Percentiles rank a stretch among this genome's conserved stretches.
phyloP scores from a whole-genome alignment of 148 eudicot species.

The Rheum nobile region DNA sequence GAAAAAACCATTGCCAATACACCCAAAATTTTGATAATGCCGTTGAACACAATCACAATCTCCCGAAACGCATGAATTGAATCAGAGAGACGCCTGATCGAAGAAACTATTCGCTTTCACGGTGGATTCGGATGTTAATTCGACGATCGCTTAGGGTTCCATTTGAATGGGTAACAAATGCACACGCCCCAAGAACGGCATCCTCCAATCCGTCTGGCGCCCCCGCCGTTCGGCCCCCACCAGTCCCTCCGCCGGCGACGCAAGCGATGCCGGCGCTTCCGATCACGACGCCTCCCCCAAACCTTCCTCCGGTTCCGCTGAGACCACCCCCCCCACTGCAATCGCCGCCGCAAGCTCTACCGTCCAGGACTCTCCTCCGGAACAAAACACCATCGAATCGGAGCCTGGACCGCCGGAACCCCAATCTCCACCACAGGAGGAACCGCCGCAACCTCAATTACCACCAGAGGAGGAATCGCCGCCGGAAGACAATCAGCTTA shows the following conservation, averaged over 20 bases:
- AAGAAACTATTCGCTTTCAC: not conserved
- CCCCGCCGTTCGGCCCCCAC: not conserved
- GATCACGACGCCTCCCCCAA: not conserved
- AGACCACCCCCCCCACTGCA: not conserved
- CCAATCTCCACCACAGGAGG: not conserved
- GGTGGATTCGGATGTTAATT: conserved; percentile 6
- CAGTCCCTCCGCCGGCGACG: not conserved
- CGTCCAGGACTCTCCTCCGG: not conserved
- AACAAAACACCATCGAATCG: not conserved
- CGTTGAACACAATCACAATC: not conserved
- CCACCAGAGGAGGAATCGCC: not conserved
- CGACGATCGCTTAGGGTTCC: not conserved
- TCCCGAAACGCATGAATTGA: not conserved
- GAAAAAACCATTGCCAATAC: not conserved
- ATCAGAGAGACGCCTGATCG: not conserved
- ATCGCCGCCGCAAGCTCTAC: not conserved
- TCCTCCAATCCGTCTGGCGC: conserved; percentile 4
- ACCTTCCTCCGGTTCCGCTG: not conserved
- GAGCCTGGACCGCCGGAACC: not conserved
- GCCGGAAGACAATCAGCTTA: not conserved
- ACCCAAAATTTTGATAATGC: not conserved
- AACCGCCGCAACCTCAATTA: not conserved
- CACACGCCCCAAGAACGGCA: not conserved
- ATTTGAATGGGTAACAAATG: conserved; percentile 2
- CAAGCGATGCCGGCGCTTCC: not conserved